Evolutionary conservation across 176 grass and related monocot species (phyloP), one percentile per base, ranked within the genome.

Genomic region (Dactylis glomerata): DNA sequence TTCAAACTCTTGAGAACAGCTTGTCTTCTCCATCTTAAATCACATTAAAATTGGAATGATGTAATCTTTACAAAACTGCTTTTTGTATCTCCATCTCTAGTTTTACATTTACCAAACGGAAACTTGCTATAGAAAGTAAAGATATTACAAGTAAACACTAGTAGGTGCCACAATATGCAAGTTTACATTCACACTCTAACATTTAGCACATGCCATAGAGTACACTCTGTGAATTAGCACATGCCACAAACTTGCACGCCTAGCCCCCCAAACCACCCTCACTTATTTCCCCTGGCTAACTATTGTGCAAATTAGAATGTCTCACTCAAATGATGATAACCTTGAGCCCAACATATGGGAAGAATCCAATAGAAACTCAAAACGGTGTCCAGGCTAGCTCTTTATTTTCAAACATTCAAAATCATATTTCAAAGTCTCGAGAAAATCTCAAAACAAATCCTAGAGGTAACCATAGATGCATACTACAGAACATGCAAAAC

Each of bases 61-160:
- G 64, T 41, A 31, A 77, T 67, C 58, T 68, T 77, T 84, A 52
- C 32, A 52, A 42, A 55, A 41, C 2, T 3, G 17, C 5, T 47
- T 24, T 15, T 27, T 73, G 10, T 45, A 26, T 45, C 33, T 83
- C 24, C 71, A 83, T 59, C 51, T 26, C 55, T 81, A 32, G 9
- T 12, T 34, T 9, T 69, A 6, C 34, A 23, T 50, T 84, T 71
- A 75, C 82, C 71, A 84, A 84, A 51, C 82, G n/a, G n/a, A 63
- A 76, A 32, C 70, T 63, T 84, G 70, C 22, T 34, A 75, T 5
- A 31, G 68, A 74, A 75, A 38, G 22, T 63, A 24, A 20, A 6
- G 19, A 41, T 16, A 27, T 15, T 23, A 81, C 14, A 2, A 15
- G 11, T 34, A 34, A 49, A 64, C 13, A 63, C 36, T 20, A 31